Conservation (phyloP, 176 grass and related monocot genomes). For the Zoysia japonica region DNA sequence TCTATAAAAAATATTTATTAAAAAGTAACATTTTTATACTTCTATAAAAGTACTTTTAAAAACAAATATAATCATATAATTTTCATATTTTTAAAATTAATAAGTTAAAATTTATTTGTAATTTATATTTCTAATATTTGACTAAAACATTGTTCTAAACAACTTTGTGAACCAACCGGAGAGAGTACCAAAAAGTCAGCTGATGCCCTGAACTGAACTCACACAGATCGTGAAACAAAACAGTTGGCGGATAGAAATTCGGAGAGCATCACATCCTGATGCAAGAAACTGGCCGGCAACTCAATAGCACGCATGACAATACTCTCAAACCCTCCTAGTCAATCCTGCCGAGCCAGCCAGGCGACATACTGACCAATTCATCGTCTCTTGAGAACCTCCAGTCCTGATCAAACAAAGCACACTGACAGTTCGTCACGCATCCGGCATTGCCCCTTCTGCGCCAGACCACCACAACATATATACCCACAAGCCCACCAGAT, state of each 20-base stretch:
- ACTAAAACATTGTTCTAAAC: too few species aligned
- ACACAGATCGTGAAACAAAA: neutral
- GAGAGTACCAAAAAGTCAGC: neutral
- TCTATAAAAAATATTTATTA: too few species aligned
- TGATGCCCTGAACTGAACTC: neutral
- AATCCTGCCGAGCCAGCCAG: neutral
- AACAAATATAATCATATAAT: too few species aligned
- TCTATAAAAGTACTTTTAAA: too few species aligned
- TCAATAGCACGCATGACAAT: neutral
- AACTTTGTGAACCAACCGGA: too few species aligned
- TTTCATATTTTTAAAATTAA: too few species aligned
- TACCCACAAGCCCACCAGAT: neutral
- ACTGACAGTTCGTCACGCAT: neutral
- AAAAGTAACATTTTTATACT: too few species aligned
- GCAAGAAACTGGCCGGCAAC: neutral
- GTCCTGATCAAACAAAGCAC: neutral
- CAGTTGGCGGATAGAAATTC: neutral
- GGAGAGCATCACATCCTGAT: neutral
- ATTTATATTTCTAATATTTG: too few species aligned
- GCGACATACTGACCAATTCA: slow-evolving; percentile 19
- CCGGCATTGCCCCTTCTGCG: neutral
- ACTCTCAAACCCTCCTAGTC: neutral
- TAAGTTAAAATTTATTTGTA: too few species aligned
- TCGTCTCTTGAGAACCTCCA: neutral
- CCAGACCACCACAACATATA: neutral